Evolutionary conservation across 23 red algal species (phyloP).

Genomic region (Gracilaria vermiculophylla): DNA sequence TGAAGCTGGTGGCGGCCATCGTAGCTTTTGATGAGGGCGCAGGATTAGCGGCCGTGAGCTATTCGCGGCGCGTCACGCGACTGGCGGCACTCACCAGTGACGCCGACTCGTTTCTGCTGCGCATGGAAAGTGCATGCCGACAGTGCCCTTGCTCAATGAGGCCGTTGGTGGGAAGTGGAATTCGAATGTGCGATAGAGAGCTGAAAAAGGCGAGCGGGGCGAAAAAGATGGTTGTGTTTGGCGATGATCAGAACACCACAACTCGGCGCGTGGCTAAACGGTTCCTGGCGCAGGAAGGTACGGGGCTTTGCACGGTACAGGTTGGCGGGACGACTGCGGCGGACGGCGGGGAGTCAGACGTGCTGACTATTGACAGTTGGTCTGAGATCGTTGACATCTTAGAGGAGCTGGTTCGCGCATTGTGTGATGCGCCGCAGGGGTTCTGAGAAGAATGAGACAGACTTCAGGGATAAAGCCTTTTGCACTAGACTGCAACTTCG

Average conservation of each 20-base stretch:
- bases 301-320: neutral
- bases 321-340: neutral
- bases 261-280: neutral
- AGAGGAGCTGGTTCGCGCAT: neutral
- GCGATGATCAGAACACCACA: neutral
- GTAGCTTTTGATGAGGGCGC: neutral
- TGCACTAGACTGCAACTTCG: too few relatives aligned
- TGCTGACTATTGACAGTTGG: neutral
- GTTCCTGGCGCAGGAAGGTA: neutral
- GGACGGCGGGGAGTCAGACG: neutral
- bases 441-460: too few relatives aligned
- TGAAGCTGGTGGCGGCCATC: conserved; percentile 1
- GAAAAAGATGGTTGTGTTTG: conserved; percentile 6
- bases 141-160: neutral
- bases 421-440: neutral
- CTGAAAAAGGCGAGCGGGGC: neutral
- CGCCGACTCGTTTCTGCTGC: neutral
- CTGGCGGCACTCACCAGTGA: neutral
- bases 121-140: neutral
- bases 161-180: neutral
- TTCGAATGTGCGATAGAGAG: neutral
- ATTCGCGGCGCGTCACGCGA: neutral
- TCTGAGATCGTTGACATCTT: neutral
- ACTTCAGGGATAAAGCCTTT: too few relatives aligned
- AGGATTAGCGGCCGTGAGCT: neutral